A percentile compares a stretch with the other conserved stretches of the same genome.
Evolutionary conservation across 176 grass and related monocot genomes (phyloP).

Genomic region (Chrysopogon serrulatus): DNA sequence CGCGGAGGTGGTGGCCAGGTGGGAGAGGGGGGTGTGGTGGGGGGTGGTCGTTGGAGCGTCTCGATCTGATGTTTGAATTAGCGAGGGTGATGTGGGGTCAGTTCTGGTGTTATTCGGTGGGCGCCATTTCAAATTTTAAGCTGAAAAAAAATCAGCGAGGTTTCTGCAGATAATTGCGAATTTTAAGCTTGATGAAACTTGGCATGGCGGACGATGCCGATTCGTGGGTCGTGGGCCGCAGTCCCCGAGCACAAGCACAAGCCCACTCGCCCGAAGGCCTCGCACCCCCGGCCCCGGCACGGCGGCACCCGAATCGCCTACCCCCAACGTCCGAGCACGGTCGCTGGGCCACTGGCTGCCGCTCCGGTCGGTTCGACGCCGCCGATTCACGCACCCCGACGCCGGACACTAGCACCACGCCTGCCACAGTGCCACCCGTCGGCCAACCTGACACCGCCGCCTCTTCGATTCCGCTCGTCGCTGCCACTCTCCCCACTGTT

Average conservation of each 20-base stretch:
- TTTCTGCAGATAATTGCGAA: background rate
- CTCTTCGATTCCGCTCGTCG: background rate
- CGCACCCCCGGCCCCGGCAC: no score
- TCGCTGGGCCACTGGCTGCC: background rate
- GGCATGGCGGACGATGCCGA: no score
- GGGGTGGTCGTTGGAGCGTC: background rate
- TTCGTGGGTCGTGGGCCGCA: no score
- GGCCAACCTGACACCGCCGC: background rate
- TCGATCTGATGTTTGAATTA: conserved; percentile 6
- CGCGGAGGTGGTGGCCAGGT: background rate
- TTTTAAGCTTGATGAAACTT: background rate
- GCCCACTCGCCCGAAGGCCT: no score
- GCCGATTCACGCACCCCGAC: background rate
- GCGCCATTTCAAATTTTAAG: background rate
- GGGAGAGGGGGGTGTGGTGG: no score
- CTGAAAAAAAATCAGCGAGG: background rate
- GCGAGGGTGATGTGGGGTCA: background rate
- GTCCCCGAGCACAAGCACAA: no score
- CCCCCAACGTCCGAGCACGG: no score
- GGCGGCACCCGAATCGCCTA: no score
- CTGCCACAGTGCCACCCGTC: background rate
- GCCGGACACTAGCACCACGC: background rate
- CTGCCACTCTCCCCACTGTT: background rate
- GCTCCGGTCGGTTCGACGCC: background rate
- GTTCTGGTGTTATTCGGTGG: background rate